Evolutionary conservation across 2,329 filamentous ascomycete genomes (phyloP), one percentile per base, ranked within the genome.

Genomic region (Nemania bipapillata): DNA sequence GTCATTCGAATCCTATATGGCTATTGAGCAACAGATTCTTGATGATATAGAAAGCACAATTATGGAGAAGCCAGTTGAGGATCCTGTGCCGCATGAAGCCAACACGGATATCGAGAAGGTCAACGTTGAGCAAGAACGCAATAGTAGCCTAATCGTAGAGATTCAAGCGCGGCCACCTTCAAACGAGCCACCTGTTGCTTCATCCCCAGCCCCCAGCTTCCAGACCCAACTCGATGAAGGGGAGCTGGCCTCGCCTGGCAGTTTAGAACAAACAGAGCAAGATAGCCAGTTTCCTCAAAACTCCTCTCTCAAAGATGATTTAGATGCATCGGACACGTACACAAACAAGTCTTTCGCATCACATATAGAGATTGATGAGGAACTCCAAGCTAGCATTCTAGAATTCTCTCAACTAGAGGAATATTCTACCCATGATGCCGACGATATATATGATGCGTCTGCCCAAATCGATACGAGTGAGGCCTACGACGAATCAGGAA

Each of bases 331-430:
- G 30, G 66, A 58, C 57, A 49, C 70, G 30, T 65, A 58, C 57
- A 49, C 57, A 40, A 65, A 53, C n/a, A 9, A 52, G 26, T 74
- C 70, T 22, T 75, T 76, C 56, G 50, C 50, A 54, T 74, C 75
- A 17, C 73, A 76, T 37, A 76, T 76, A 72, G 74, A 76, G 47
- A 12, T 74, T 35, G 75, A 76, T 54, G 40, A 45, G 17, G 40
- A 45, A 54, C 67, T 77, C 4, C 76, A 77, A 56, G 76, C 76
- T 54, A 77, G 75, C 45, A 75, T 77, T 52, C 50, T 75, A 49
- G 74, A 74, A 63, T 24, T 70, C 54, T 74, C 70, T 1, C 67
- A 70, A 20, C 28, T 71, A 1, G 71, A 70, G 12, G 64, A 69
- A 5, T 59, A 59, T 49, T 24, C 9, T 15, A n/a, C 45, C 15